Base-by-base conservation (phyloP, 495 filamentous ascomycete species). In the Aspergillus indologenus region DNA sequence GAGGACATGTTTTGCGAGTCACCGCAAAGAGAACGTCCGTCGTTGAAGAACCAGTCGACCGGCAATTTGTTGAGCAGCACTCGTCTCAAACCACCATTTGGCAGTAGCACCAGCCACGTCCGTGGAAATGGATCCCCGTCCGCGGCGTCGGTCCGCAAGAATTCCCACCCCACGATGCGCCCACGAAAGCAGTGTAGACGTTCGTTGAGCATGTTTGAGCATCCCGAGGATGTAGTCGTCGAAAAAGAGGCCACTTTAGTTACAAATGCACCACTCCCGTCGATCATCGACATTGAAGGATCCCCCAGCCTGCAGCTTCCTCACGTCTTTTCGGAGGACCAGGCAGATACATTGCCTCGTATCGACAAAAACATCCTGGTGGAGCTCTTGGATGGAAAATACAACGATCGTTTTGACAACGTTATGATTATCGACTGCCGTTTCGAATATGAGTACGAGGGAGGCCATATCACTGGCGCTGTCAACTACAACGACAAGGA, bases 381-480 rank as follows among this genome's bases (percentile, higher is more conserved):
- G 51, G 83, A 90, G 14, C 81, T 99, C n/a, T 78, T 98, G 49
- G 89, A 96, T 71, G 90, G 90, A 42, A 88, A 90, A 64, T 97
- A 86, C 70, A 83, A 84, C 57, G 79, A 84, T 17, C 64, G 81
- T 1, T 98, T 87, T 65, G 85, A 90, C 53, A 82, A 90, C 59
- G 85, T 88, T 61, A 81, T 94, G 70, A 78, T 99, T 62, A 85
- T 99, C 53, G 95, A 99, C 66, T 99, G 95, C 68, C 89, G 94
- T 12, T 99, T 99, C 70, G 95, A 98, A 73, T 99, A 98, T 71
- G 95, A 99, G 74, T 99, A 92, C 71, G 87, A 96, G 29, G 95
- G 95, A 46, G 95, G 95, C 18, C 95, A 99, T 68, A 96, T 99
- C 61, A 81, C 89, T 50, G 89, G 89, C 0, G 95, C 95, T 31